phyloP scores from a whole-genome alignment of 345 rosid genomes.

The Triadica sebifera region DNA sequence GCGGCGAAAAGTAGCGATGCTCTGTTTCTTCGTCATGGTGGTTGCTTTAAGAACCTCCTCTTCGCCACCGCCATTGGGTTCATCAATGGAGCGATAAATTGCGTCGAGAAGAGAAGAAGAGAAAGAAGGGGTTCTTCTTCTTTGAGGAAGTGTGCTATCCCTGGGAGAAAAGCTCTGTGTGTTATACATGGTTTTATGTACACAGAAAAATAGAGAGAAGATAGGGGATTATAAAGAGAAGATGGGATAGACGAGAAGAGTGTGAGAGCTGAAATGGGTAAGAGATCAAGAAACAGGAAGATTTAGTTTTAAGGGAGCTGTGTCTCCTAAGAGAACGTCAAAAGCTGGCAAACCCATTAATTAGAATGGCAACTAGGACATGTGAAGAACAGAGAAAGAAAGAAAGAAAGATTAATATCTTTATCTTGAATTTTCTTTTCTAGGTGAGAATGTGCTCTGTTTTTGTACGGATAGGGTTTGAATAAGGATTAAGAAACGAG shows the following conservation, averaged over 20 bases:
- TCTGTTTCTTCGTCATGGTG: conserved; percentile 36
- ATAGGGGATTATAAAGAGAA: conserved; percentile 25
- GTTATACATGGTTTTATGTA: conserved; percentile 28
- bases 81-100: conserved; percentile 55
- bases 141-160: conserved; percentile 40
- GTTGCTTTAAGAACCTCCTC: conserved; percentile 22
- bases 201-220: conserved; percentile 31
- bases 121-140: conserved; percentile 43
- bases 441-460: not conserved
- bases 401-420: too few relatives aligned
- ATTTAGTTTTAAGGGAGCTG: conserved; percentile 22
- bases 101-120: too few relatives aligned
- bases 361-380: conserved; percentile 32
- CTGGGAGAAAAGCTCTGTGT: conserved; percentile 35
- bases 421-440: too few relatives aligned
- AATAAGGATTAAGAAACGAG: not conserved
- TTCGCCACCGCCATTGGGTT: conserved; percentile 32
- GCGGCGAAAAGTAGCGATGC: conserved; percentile 7
- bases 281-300: conserved; percentile 14
- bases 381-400: conserved; percentile 66
- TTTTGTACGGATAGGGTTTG: conserved; percentile 2
- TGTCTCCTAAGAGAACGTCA: conserved; percentile 62
- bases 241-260: too few relatives aligned
- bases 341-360: conserved; percentile 51
- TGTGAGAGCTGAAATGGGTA: conserved; percentile 7